Percentiles rank a stretch among this genome's conserved stretches.
These are phyloP conservation scores for Apiospora pterosperma DNA, from an alignment of 2,329 filamentous ascomycete species.

Conservation along the genomic window DNA sequence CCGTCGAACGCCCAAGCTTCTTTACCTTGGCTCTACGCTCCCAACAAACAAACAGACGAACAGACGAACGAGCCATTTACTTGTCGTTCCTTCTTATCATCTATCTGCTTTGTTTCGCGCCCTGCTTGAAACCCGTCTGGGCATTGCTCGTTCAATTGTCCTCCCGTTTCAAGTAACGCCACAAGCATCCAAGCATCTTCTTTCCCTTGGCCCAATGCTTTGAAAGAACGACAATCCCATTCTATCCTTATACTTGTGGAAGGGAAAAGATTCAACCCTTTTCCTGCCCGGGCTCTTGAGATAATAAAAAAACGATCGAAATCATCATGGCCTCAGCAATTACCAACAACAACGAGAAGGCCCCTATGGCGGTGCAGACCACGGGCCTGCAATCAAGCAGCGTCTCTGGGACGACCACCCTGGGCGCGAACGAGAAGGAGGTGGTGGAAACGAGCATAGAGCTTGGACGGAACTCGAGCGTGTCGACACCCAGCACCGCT, in stretches of 20 bases:
- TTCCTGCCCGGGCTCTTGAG: not conserved
- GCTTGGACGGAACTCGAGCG: conserved; percentile 30
- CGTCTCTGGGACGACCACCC: conserved; percentile 11
- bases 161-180: not conserved
- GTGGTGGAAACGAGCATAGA: conserved; percentile 23
- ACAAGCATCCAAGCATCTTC: not conserved
- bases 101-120: not conserved
- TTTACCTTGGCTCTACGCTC: not conserved
- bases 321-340: conserved; percentile 7
- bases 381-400: conserved; percentile 16
- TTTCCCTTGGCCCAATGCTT: not conserved
- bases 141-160: not conserved
- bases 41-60: not conserved
- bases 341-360: conserved; percentile 1
- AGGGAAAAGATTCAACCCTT: not conserved
- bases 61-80: not conserved
- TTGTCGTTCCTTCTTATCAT: not conserved
- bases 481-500: conserved; percentile 42
- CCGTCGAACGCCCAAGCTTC: not conserved
- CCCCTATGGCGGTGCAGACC: conserved; percentile 8
- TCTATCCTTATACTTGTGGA: not conserved
- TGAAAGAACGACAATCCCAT: conserved; percentile 4
- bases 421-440: conserved; percentile 13
- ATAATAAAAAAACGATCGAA: not conserved
- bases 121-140: not conserved